Evolutionary conservation across 805 yeast species (phyloP).

Genomic region (Saccharomycopsis amapae): DNA sequence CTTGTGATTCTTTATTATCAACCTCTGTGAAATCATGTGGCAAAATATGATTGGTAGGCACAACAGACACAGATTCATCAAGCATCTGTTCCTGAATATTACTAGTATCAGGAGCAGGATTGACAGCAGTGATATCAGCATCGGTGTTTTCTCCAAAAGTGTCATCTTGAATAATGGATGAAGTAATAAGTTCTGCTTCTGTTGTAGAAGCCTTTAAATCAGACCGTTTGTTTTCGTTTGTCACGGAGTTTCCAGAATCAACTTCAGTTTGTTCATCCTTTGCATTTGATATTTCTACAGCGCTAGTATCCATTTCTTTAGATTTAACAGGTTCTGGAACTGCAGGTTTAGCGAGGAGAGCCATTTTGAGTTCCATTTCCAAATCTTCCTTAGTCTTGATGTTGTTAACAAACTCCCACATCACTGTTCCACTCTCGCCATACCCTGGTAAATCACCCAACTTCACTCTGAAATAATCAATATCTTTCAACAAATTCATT

Average conservation of each 20-base stretch:
- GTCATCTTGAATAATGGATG: no score
- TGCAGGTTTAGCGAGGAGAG: neutral
- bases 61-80: no score
- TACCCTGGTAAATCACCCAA: slow-evolving; percentile 52
- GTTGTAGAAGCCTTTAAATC: no score
- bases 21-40: no score
- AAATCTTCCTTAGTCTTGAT: slow-evolving; percentile 26
- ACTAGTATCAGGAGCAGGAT: no score
- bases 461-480: slow-evolving; percentile 57
- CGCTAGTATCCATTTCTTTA: neutral
- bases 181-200: slow-evolving; percentile 2
- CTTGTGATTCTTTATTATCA: no score
- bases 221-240: neutral
- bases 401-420: slow-evolving; percentile 53
- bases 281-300: neutral
- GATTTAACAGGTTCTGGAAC: neutral
- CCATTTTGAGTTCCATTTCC: slow-evolving; percentile 14
- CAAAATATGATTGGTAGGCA: no score
- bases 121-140: neutral
- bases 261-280: neutral
- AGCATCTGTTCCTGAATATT: no score
- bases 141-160: neutral
- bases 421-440: slow-evolving; percentile 52
- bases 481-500: slow-evolving; percentile 49
- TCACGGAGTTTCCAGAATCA: neutral